These are phyloP conservation scores for Candida khao-thaluensis DNA, from an alignment of 805 yeast genomes.

Conservation along the genomic window DNA sequence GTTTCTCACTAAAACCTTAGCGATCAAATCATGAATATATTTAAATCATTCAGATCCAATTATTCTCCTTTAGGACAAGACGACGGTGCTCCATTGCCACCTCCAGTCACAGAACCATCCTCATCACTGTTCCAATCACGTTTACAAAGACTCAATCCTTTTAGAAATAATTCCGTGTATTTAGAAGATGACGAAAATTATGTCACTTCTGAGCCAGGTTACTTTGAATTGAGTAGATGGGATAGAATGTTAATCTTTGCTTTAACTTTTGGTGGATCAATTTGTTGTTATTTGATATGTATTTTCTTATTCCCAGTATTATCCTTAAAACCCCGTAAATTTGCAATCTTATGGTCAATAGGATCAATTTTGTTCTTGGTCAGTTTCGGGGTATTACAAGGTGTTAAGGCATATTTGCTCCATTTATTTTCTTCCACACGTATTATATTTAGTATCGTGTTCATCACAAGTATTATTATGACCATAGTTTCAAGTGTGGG, in stretches of 20 bases:
- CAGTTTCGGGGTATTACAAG: slow-evolving; percentile 47
- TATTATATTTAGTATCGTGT: slow-evolving; percentile 37
- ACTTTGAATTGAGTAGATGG: slow-evolving; percentile 44
- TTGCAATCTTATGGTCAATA: slow-evolving; percentile 47
- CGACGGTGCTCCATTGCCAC: slow-evolving; percentile 37
- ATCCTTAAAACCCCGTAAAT: slow-evolving; percentile 42
- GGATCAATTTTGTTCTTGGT: slow-evolving; percentile 47
- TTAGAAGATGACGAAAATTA: slow-evolving; percentile 43
- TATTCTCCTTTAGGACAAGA: slow-evolving; percentile 34
- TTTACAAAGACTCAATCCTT: slow-evolving; percentile 40
- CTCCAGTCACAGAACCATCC: slow-evolving; percentile 34
- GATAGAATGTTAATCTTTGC: slow-evolving; percentile 47
- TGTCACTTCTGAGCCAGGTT: slow-evolving; percentile 45
- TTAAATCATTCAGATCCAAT: slow-evolving; percentile 29
- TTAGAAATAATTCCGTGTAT: slow-evolving; percentile 35
- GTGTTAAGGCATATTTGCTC: slow-evolving; percentile 37
- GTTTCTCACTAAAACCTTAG: neutral
- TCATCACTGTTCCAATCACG: slow-evolving; percentile 24
- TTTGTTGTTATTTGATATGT: slow-evolving; percentile 42
- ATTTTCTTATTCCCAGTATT: slow-evolving; percentile 44
- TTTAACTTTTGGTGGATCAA: slow-evolving; percentile 42
- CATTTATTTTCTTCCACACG: slow-evolving; percentile 44
- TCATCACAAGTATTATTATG: slow-evolving; percentile 38
- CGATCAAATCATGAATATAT: slow-evolving; percentile 37
- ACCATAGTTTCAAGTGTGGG: slow-evolving; percentile 38